phyloP scores from a whole-genome alignment of 2,329 filamentous ascomycete species.

The Harringtonia lauricola region DNA sequence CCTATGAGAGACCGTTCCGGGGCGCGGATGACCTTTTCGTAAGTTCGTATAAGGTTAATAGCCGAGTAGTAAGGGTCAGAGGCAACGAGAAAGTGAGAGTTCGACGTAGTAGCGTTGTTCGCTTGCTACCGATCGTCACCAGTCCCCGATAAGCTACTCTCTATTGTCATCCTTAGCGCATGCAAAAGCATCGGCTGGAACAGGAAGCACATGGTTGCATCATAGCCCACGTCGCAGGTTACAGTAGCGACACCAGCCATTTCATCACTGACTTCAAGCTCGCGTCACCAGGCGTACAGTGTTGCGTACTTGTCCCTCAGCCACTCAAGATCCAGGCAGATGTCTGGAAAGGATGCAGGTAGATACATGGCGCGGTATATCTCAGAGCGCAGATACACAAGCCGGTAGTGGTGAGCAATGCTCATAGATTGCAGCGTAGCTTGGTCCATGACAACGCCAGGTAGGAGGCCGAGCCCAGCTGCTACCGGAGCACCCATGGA shows the following conservation, averaged over 20 bases:
- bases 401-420: constrained; percentile 21
- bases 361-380: constrained; percentile 17
- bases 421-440: constrained; percentile 15
- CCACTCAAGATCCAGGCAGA: constrained; percentile 4
- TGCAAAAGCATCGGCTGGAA: constrained; percentile 18
- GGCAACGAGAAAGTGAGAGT: constrained; percentile 10
- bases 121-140: too few relatives aligned
- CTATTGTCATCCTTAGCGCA: constrained; percentile 2
- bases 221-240: constrained; percentile 20
- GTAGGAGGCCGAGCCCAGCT: not conserved
- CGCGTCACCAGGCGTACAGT: constrained; percentile 8
- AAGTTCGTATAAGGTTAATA: constrained; percentile 17
- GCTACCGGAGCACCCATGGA: not conserved
- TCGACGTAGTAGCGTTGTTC: not conserved
- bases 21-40: constrained; percentile 18
- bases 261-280: constrained; percentile 8
- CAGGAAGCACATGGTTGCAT: constrained; percentile 20
- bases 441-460: constrained; percentile 6
- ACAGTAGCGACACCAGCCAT: constrained; percentile 16
- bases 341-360: constrained; percentile 5
- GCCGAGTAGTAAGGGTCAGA: constrained; percentile 19
- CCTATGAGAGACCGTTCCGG: constrained; percentile 17
- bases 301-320: constrained; percentile 8
- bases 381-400: constrained; percentile 23
- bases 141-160: too few relatives aligned